Evolutionary conservation across 768 basidiomycete species (phyloP), one percentile per base, ranked within the genome.

Genomic region (Antrodiella citrinella): DNA sequence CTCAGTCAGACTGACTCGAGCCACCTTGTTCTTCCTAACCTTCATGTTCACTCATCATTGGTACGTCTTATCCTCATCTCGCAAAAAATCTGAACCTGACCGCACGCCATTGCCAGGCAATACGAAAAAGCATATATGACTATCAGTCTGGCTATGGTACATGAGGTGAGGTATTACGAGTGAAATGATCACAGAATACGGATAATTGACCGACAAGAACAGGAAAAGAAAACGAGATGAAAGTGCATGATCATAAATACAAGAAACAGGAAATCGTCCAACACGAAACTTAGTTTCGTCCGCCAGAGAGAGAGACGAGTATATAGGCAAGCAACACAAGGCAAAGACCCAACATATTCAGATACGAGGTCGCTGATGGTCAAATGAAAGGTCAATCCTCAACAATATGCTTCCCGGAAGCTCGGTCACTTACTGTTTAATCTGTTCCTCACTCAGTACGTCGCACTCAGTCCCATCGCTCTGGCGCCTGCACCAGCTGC

Each of bases 401-500:
- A 35, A 7, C 15, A 15, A 35, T 35, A 35, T 15, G 15, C 30
- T 35, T 35, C 30, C 15, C 15, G 30, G 30, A 35, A 7, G 7
- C 30, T 7, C 7, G 30, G 15, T 35, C 7, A 35, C 30, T 35
- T 35, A 35, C 30, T n/a, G n/a, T n/a, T n/a, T n/a, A n/a, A n/a
- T n/a, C n/a, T n/a, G n/a, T n/a, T 38, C 18, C 41, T 9, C 15
- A 9, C 49, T 51, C 25, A 50, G 23, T 48, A 62, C 18, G 56
- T 60, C 7, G 61, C 65, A 25, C 65, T 67, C 50, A 90, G 72
- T 4, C 88, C 88, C 67, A 92, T 71, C 25, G 86, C 84, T 18
- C 89, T 75, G 26, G 90, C 90, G n/a, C 89, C 89, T 42, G 87
- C 83, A 25, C 90, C 89, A 18, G 69, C 67, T 12, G 76, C 76